Conservation (phyloP, 805 yeast genomes). For the Candida wancherniae region DNA sequence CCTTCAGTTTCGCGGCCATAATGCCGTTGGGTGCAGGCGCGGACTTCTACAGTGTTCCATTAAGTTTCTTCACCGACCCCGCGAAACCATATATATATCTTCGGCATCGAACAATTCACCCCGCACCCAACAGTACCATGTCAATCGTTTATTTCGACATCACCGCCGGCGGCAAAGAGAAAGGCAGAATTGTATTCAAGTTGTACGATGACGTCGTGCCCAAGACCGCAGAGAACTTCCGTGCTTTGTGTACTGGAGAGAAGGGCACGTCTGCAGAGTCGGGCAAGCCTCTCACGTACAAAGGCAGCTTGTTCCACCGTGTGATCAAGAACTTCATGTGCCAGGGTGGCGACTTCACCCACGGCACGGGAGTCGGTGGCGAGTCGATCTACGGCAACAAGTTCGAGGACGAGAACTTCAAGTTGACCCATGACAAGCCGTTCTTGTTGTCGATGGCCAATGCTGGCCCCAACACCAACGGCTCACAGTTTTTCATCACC, state of each 20-base stretch:
- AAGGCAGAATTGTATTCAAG: slow-evolving; percentile 78
- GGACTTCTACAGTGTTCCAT: slow-evolving; percentile 4
- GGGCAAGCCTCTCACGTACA: slow-evolving; percentile 69
- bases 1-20: too few relatives aligned
- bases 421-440: slow-evolving; percentile 70
- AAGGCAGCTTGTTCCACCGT: slow-evolving; percentile 89
- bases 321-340: slow-evolving; percentile 86
- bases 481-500: slow-evolving; percentile 95
- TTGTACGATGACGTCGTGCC: slow-evolving; percentile 73
- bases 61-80: slow-evolving; percentile 1
- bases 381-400: slow-evolving; percentile 76
- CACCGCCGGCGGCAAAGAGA: slow-evolving; percentile 60
- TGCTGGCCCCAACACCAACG: slow-evolving; percentile 97
- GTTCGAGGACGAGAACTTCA: slow-evolving; percentile 88
- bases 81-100: too few relatives aligned
- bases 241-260: slow-evolving; percentile 86
- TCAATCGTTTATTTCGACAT: slow-evolving; percentile 61
- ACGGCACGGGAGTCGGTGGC: slow-evolving; percentile 91
- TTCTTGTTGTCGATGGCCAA: slow-evolving; percentile 96
- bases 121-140: slow-evolving; percentile 4
- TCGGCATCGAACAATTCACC: too few relatives aligned
- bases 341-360: slow-evolving; percentile 81
- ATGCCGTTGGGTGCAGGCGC: too few relatives aligned
- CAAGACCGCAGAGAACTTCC: slow-evolving; percentile 84
- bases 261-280: slow-evolving; percentile 52